Evolutionary conservation across 352 stramenopile species (phyloP), one percentile per base, ranked within the genome.

Genomic region (Phytopythium montanum): DNA sequence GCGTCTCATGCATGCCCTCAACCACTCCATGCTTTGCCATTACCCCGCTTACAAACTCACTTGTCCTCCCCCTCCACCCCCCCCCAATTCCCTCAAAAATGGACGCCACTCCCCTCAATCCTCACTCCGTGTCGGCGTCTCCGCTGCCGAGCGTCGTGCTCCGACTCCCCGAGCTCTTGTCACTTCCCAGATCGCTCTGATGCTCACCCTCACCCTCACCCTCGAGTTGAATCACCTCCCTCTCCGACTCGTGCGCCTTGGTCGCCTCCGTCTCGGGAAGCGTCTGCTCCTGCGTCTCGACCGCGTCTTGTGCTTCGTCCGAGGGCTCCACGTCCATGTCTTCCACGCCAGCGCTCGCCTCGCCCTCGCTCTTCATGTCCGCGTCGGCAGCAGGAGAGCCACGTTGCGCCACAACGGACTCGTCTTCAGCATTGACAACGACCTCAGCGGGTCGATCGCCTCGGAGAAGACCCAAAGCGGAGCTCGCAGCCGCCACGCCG

Each of bases 81-180:
- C 8, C 19, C 14, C 25, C 39, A 46, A 46, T 25, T 13, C 39
- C 39, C 39, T 49, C 42, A 49, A 49, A 49, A 49, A 29, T 29
- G 42, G 12, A 21, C 42, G 16, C 13, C 19, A 38, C 9, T 45
- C 39, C 18, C 6, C 5, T 10, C 39, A 8, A 2, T 13, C 25
- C 5, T 52, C 45, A 52, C 33, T 59, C 53, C 34, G 28, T 50
- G 53, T 59, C 53, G 5, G 18, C 38, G 18, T 59, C 53, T 7
- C 13, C 53, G 29, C 25, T 49, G 26, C 25, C 38, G 21, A 59
- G 23, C 18, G 38, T 39, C 18, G 53, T 50, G 38, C 53, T 50
- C 26, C 26, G 36, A 16, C 53, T 59, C 13, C 38, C 38, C 3
- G 36, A 46, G 33, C 52, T 58, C 34, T 58, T 58, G 33, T 46